phyloP scores from a whole-genome alignment of 2,329 filamentous ascomycete species.

The Cucurbitaria berberidis region DNA sequence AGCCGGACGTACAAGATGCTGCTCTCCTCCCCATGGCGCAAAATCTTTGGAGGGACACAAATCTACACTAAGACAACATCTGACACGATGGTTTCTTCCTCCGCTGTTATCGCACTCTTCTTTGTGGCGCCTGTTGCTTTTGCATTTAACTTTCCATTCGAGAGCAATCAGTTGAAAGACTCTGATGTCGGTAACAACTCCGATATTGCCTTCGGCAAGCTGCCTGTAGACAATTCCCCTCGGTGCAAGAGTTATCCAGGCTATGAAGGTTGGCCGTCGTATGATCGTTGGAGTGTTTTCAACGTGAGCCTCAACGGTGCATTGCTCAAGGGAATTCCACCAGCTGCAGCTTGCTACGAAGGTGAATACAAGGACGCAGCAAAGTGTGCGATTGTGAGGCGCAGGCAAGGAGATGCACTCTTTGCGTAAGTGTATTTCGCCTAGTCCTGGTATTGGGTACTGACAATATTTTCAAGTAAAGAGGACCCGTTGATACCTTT shows the following conservation, averaged over 20 bases:
- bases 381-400: constrained; percentile 20
- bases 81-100: not conserved
- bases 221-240: constrained; percentile 4
- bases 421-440: constrained; percentile 23
- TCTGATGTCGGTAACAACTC: constrained; percentile 26
- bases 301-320: constrained; percentile 30
- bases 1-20: not conserved
- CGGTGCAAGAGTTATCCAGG: constrained; percentile 35
- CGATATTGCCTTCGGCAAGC: constrained; percentile 32
- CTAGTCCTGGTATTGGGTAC: not conserved
- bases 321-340: constrained; percentile 31
- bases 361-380: constrained; percentile 25
- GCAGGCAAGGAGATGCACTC: constrained; percentile 15
- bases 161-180: constrained; percentile 26
- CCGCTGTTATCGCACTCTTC: not conserved
- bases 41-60: too few relatives aligned
- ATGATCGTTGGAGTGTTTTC: constrained; percentile 27
- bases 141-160: constrained; percentile 35
- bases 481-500: constrained; percentile 34
- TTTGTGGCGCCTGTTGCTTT: constrained; percentile 5
- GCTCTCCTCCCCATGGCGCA: not conserved
- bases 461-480: constrained; percentile 12
- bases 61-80: not conserved
- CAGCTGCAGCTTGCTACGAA: constrained; percentile 36
- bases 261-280: constrained; percentile 33